These are phyloP conservation scores for Phialemonium atrogriseum DNA, from an alignment of 2,329 filamentous ascomycete species.

Conservation along the genomic window DNA sequence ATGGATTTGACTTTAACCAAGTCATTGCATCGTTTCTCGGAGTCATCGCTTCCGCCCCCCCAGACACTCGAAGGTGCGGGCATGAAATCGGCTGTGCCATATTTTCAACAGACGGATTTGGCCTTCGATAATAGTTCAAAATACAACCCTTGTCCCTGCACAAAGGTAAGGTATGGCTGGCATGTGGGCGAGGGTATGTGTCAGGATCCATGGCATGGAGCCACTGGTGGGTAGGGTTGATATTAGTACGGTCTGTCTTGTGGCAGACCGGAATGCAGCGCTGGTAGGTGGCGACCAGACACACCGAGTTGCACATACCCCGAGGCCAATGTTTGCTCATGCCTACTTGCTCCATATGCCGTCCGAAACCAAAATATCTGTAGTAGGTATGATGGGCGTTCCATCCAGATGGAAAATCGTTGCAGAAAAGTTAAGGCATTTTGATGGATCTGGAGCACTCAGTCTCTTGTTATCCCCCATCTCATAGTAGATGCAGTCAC, in stretches of 20 bases:
- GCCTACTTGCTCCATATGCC: no score
- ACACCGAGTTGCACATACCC: conserved; percentile 2
- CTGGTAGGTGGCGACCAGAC: conserved; percentile 9
- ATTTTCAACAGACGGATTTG: no score
- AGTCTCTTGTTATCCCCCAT: conserved; percentile 4
- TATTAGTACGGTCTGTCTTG: conserved; percentile 5
- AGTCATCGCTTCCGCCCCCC: no score
- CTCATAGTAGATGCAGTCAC: conserved; percentile 10
- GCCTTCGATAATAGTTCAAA: conserved; percentile 10
- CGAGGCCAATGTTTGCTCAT: conserved; percentile 5
- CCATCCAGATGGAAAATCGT: no score
- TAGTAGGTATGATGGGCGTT: no score
- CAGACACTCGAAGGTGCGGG: no score
- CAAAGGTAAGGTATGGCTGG: conserved; percentile 8
- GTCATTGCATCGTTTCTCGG: no score
- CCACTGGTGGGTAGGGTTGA: conserved; percentile 11
- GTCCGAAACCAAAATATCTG: no score
- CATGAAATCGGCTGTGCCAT: no score
- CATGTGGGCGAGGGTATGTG: background rate
- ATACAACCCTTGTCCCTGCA: conserved; percentile 9
- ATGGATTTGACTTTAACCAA: no score
- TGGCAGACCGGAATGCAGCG: conserved; percentile 8
- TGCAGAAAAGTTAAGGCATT: no score
- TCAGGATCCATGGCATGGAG: conserved; percentile 13
- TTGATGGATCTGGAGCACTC: background rate